A percentile compares a stretch with the other conserved stretches of the same genome.
Conservation (phyloP, 495 filamentous ascomycete species). For the Poronia punctata region DNA sequence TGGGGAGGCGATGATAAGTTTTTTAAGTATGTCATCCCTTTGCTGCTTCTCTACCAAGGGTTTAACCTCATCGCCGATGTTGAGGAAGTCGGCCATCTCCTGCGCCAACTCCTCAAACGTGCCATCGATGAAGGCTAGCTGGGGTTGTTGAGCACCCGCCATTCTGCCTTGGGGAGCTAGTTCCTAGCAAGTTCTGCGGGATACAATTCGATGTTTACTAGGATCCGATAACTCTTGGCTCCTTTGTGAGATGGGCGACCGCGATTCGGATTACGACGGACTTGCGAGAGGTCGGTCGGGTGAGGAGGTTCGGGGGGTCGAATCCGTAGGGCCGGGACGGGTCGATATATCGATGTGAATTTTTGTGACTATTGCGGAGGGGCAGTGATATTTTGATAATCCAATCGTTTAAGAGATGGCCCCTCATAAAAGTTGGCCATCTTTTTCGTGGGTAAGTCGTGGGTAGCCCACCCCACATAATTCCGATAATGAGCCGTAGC, state of each 20-base stretch:
- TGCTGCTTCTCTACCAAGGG: constrained; percentile 63
- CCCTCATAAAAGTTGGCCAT: constrained; percentile 8
- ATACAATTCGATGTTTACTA: no score
- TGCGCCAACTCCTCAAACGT: constrained; percentile 79
- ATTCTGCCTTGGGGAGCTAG: constrained; percentile 6
- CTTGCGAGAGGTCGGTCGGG: background rate
- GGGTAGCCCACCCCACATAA: no score
- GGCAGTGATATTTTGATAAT: constrained; percentile 4
- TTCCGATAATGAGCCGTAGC: constrained; percentile 12
- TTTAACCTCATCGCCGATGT: constrained; percentile 60
- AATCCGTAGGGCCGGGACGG: constrained; percentile 10
- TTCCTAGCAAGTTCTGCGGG: background rate
- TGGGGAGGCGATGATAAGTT: constrained; percentile 67
- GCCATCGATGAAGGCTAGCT: constrained; percentile 78
- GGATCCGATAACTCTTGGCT: no score
- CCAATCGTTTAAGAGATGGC: constrained; percentile 1
- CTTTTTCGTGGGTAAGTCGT: constrained; percentile 12
- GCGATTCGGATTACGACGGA: background rate
- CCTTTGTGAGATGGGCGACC: constrained; percentile 1
- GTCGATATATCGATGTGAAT: constrained; percentile 8
- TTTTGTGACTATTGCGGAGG: constrained; percentile 12
- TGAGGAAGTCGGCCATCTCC: constrained; percentile 82
- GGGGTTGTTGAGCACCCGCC: constrained; percentile 23
- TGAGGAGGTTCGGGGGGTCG: constrained; percentile 9
- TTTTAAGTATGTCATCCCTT: constrained; percentile 81